Evolutionary conservation across 371 early-diverging fungal species (phyloP), one percentile per base, ranked within the genome.

Genomic region (Haplosporangium sp.): DNA sequence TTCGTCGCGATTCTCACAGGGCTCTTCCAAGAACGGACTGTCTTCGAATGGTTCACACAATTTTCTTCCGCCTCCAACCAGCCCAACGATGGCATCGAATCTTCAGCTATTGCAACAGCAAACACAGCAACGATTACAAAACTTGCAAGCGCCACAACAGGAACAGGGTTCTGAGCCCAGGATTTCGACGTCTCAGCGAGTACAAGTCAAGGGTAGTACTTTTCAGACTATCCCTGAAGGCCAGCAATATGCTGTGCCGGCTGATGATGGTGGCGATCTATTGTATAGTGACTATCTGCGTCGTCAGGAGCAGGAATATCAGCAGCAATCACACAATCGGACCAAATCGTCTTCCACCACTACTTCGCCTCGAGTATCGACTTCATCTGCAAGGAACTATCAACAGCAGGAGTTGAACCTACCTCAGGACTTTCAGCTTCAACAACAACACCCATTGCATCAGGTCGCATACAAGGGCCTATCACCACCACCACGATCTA

Each of bases 1-100:
- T 50, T 43, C 59, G 2, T 37, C 43, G 18, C 55, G 69, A 11
- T 16, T 55, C 11, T 51, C 65, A 4, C 29, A 38, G 8, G 52
- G 69, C 14, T 60, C 73, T 4, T 55, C 64, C n/a, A 64, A 47
- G 20, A 12, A 51, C 41, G 57, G 51, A 5, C 41, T 23, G n/a
- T 23, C 50, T 6, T 57, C 60, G 4, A 21, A 38, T 5, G 12
- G 11, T n/a, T 59, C 60, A 10, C 21, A 40, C 46, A 43, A 59
- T 37, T 11, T 45, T 29, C 37, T 20, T 7, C 23, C 18, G 18
- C 16, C 16, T 8, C 10, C 46, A 46, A 10, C 12, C 46, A 46
- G 46, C 46, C 16, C 50, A 18, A 16, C 20, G 20, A 50, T n/a
- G 20, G 50, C 13, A n/a, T 18, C n/a, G 20, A n/a, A 5, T 20